These are phyloP conservation scores for Auricularia auricula-judae DNA, from an alignment of 768 basidiomycete species.

Conservation along the genomic window DNA sequence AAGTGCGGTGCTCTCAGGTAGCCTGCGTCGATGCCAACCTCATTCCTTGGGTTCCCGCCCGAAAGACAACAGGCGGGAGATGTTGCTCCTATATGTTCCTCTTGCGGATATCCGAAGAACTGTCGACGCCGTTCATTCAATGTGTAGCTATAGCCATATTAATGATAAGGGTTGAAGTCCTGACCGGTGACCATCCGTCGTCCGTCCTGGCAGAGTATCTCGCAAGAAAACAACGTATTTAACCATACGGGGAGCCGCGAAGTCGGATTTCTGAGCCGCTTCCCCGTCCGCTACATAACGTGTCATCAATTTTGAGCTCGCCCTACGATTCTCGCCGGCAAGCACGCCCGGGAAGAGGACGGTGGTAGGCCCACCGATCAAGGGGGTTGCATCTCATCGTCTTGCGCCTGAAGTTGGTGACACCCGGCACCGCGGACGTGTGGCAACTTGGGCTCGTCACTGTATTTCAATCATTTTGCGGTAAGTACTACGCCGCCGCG, in stretches of 20 bases:
- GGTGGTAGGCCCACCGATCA: neutral
- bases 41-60: no score
- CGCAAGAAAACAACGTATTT: neutral
- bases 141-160: no score
- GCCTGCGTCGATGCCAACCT: no score
- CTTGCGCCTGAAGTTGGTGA: neutral
- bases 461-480: neutral
- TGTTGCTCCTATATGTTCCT: no score
- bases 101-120: no score
- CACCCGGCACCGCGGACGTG: neutral
- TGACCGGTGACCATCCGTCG: no score
- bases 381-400: neutral
- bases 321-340: neutral
- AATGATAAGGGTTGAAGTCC: no score
- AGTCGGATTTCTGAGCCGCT: neutral
- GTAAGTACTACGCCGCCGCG: neutral
- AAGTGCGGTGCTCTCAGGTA: no score
- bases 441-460: neutral
- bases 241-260: neutral
- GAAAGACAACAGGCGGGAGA: no score
- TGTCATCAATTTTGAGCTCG: neutral
- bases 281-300: neutral
- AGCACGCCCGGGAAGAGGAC: neutral
- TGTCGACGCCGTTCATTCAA: no score
- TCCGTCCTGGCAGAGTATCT: neutral